phyloP scores from a whole-genome alignment of 768 basidiomycete genomes.

The Scleroderma bovista region DNA sequence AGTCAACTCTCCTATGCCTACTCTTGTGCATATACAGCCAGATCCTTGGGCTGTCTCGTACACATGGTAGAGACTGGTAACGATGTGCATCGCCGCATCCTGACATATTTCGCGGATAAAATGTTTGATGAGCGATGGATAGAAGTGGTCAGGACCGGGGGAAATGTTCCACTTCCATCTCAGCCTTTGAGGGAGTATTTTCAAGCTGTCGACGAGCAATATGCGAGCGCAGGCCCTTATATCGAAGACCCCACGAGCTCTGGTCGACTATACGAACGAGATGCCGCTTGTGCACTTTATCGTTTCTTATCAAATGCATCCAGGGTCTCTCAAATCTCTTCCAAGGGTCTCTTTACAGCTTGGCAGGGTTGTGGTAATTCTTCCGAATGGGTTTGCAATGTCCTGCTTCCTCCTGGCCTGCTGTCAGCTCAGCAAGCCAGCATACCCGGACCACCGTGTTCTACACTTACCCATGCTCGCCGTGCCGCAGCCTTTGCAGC shows the following conservation, averaged over 20 bases:
- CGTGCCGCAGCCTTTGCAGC: slow-evolving; percentile 53
- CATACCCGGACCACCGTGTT: slow-evolving; percentile 41
- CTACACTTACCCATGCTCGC: slow-evolving; percentile 48
- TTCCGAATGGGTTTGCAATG: slow-evolving; percentile 39
- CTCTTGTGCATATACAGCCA: slow-evolving; percentile 42
- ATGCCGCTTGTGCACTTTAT: slow-evolving; percentile 54
- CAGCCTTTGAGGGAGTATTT: slow-evolving; percentile 33
- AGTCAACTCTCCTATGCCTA: slow-evolving; percentile 58
- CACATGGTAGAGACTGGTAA: slow-evolving; percentile 61
- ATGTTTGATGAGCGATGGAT: slow-evolving; percentile 48
- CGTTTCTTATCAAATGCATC: slow-evolving; percentile 36
- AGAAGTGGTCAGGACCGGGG: slow-evolving; percentile 33
- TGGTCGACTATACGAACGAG: slow-evolving; percentile 49
- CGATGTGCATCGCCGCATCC: slow-evolving; percentile 46
- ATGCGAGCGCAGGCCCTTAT: slow-evolving; percentile 25
- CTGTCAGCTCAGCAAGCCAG: slow-evolving; percentile 34
- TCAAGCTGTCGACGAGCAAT: slow-evolving; percentile 40
- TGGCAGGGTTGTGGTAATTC: slow-evolving; percentile 16
- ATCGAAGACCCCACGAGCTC: slow-evolving; percentile 62
- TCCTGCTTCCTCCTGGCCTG: slow-evolving; percentile 42
- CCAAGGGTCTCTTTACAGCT: slow-evolving; percentile 17
- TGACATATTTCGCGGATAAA: slow-evolving; percentile 39
- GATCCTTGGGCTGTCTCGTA: slow-evolving; percentile 47
- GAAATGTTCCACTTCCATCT: slow-evolving; percentile 39
- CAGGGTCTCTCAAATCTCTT: not conserved